Evolutionary conservation across 768 basidiomycete species (phyloP), one percentile per base, ranked within the genome.

Genomic region (Lactarius vividus): DNA sequence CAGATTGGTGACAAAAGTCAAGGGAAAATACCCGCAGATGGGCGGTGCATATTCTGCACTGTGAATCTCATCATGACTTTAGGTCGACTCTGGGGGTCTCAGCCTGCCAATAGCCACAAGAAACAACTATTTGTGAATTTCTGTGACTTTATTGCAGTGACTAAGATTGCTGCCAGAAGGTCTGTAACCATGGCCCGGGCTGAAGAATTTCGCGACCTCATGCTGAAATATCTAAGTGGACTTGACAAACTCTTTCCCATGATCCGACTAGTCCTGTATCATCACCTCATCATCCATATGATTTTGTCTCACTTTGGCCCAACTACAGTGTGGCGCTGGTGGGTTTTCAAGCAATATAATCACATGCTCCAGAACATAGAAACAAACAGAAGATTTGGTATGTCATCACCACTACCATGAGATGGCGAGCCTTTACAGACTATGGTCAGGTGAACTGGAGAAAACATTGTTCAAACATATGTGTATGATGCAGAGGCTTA

Each of bases 271-370:
- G 46, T 49, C 46, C 75, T 74, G 0, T 70, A 71, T 13, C 79
- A 82, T 8, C 82, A 82, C 65, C 57, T 79, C 64, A 4, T 77
- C 0, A 68, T 83, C 20, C 81, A 83, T 69, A 67, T 80, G 28
- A 66, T 73, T 26, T 65, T 83, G 3, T 61, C 63, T 1, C 61
- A 69, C 1, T 78, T 77, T 66, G 78, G 80, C 1, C 79, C 80
- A 0, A 72, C 71, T 9, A 79, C 77, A 59, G 70, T 72, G 7
- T 81, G 79, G 78, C 63, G 76, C 18, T 74, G 75, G 33, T 80
- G 74, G 49, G 66, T 76, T 1, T 79, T 79, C 57, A 78, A 80
- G 61, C 35, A 74, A 5, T 72, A 74, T 39, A 80, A 80, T 62
- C 71, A 74, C 37, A 63, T 76, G 9, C 63, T 79, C 18, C 76